Conservation (phyloP, 2,329 filamentous ascomycete genomes). For the Clonostachys rhizophaga region DNA sequence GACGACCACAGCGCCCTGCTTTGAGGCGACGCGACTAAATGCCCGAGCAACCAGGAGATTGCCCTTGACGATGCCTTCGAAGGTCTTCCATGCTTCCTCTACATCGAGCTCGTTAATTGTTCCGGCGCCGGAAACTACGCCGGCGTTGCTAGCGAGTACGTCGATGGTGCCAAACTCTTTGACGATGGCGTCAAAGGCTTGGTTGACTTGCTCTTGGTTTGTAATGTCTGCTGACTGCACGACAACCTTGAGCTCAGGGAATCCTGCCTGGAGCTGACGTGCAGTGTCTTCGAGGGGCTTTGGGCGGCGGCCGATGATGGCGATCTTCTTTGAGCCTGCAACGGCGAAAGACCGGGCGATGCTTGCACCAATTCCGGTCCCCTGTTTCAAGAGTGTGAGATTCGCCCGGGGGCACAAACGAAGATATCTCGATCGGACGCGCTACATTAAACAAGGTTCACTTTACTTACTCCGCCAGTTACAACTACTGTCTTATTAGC, state of each 20-base stretch:
- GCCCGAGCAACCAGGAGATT: conserved; percentile 3
- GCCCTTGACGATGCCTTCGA: conserved; percentile 8
- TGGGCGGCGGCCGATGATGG: background rate
- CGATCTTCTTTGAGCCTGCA: conserved; percentile 1
- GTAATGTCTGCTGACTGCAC: background rate
- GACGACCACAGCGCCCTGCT: background rate
- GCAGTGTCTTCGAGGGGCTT: background rate
- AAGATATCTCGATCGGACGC: background rate
- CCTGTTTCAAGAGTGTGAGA: background rate
- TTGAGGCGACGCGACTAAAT: background rate
- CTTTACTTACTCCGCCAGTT: conserved; percentile 4
- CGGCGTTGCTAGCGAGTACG: conserved; percentile 1
- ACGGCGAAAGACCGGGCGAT: conserved; percentile 1
- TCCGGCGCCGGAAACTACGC: background rate
- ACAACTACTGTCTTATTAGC: conserved; percentile 12
- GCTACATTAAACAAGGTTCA: background rate
- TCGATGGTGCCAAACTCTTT: conserved; percentile 14
- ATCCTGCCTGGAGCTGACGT: background rate
- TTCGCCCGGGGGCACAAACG: background rate
- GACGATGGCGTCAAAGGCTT: background rate
- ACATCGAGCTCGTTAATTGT: conserved; percentile 6
- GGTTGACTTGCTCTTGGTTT: background rate
- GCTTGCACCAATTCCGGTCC: conserved; percentile 6
- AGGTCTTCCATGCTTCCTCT: conserved; percentile 5
- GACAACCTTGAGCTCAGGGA: background rate